Percentiles rank a stretch among this genome's conserved stretches.
Conservation (phyloP, 2,329 filamentous ascomycete genomes). For the Penicillium rolfsii region DNA sequence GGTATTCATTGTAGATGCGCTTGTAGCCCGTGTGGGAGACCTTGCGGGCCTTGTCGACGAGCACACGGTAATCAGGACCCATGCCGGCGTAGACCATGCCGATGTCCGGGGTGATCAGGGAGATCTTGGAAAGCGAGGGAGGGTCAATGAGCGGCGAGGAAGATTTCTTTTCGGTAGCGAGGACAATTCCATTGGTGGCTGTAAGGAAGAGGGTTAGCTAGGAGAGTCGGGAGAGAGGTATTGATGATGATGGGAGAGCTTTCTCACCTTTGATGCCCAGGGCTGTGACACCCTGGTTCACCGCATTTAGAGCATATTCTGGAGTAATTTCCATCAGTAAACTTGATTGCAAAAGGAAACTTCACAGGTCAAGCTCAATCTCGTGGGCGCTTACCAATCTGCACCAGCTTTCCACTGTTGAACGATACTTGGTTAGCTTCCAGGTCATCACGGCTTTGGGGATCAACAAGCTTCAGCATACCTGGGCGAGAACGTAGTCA, state of each 20-base stretch:
- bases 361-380: neutral
- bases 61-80: conserved; percentile 96
- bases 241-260: conserved; percentile 1
- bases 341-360: neutral
- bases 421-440: conserved; percentile 49
- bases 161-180: conserved; percentile 99
- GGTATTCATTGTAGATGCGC: conserved; percentile 99
- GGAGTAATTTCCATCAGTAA: conserved; percentile 24
- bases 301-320: conserved; percentile 99
- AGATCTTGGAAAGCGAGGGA: conserved; percentile 93
- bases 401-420: conserved; percentile 91
- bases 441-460: conserved; percentile 10
- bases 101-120: conserved; percentile 97
- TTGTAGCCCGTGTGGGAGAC: conserved; percentile 99
- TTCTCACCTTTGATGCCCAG: conserved; percentile 91
- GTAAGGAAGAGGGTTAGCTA: conserved; percentile 18
- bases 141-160: conserved; percentile 96
- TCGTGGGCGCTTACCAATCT: conserved; percentile 73
- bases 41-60: conserved; percentile 97
- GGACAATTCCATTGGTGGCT: conserved; percentile 98
- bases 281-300: conserved; percentile 98
- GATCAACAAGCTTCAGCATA: conserved; percentile 30
- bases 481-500: conserved; percentile 99
- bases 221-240: neutral
- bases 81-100: conserved; percentile 99